A percentile compares a stretch with the other conserved stretches of the same genome.
These are phyloP conservation scores for Phlyctochytrium arcticum DNA, from an alignment of 192 early-diverging fungal species.

Conservation along the genomic window DNA sequence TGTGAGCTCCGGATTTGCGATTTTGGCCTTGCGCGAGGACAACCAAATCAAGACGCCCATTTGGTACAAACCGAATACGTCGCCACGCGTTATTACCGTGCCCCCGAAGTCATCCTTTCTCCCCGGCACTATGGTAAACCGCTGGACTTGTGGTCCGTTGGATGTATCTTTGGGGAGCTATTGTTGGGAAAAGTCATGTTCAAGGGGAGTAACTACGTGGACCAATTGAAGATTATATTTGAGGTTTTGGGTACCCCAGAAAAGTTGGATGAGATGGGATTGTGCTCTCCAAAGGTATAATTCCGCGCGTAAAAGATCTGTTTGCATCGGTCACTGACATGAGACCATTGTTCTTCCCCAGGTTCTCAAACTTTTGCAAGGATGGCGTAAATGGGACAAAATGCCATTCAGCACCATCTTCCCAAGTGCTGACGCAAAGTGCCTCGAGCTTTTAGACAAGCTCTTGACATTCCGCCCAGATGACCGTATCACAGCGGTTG, in stretches of 20 bases:
- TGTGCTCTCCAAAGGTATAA: constrained; percentile 47
- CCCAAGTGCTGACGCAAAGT: constrained; percentile 77
- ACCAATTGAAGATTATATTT: constrained; percentile 94
- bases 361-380: constrained; percentile 89
- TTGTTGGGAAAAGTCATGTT: constrained; percentile 58
- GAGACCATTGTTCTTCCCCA: constrained; percentile 21
- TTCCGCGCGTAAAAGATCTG: neutral
- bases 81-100: constrained; percentile 53
- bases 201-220: constrained; percentile 59
- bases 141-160: constrained; percentile 96
- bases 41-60: constrained; percentile 27
- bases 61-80: constrained; percentile 55
- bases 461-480: constrained; percentile 84
- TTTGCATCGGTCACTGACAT: neutral
- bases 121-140: constrained; percentile 54
- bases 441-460: constrained; percentile 78
- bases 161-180: constrained; percentile 99
- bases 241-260: constrained; percentile 96
- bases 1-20: constrained; percentile 58
- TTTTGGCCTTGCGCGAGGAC: constrained; percentile 52
- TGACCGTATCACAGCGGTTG: constrained; percentile 84
- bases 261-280: constrained; percentile 66
- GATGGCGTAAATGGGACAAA: constrained; percentile 82
- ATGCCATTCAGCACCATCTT: constrained; percentile 78
- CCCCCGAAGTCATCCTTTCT: constrained; percentile 53